Conservation (phyloP, 306 rosid genomes). For the Casuarina equisetifolia region DNA sequence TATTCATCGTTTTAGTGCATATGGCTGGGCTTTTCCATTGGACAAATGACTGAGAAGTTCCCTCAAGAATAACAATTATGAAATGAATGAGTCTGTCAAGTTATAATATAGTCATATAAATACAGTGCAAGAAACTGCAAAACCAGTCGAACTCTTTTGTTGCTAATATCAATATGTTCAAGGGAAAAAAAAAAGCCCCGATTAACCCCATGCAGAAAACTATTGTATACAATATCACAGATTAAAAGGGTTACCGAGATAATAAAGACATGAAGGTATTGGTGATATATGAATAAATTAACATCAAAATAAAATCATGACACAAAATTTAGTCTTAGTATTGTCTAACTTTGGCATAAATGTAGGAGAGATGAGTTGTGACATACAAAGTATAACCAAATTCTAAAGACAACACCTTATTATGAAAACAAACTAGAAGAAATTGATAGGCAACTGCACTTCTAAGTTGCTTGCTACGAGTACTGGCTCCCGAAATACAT, state of each 20-base stretch:
- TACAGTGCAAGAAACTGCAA: background rate
- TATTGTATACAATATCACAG: background rate
- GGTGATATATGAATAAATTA: background rate
- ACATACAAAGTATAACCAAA: slow-evolving; percentile 13
- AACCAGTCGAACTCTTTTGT: background rate
- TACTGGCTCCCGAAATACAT: slow-evolving; percentile 57
- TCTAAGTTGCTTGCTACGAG: slow-evolving; percentile 69
- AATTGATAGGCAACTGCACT: slow-evolving; percentile 67
- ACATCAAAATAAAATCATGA: background rate
- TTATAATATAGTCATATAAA: background rate
- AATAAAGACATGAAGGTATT: background rate
- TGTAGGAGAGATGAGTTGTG: background rate
- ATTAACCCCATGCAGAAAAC: background rate
- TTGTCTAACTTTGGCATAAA: background rate
- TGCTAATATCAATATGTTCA: background rate
- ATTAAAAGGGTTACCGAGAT: background rate
- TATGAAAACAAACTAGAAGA: slow-evolving; percentile 55
- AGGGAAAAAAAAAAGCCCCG: background rate
- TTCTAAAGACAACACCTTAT: slow-evolving; percentile 47
- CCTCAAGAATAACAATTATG: background rate
- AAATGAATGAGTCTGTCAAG: background rate
- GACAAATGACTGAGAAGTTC: background rate
- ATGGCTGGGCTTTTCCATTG: background rate
- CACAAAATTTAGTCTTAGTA: background rate
- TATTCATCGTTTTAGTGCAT: background rate